Evolutionary conservation across 768 basidiomycete genomes (phyloP), one percentile per base, ranked within the genome.

Genomic region (Imleria badia): DNA sequence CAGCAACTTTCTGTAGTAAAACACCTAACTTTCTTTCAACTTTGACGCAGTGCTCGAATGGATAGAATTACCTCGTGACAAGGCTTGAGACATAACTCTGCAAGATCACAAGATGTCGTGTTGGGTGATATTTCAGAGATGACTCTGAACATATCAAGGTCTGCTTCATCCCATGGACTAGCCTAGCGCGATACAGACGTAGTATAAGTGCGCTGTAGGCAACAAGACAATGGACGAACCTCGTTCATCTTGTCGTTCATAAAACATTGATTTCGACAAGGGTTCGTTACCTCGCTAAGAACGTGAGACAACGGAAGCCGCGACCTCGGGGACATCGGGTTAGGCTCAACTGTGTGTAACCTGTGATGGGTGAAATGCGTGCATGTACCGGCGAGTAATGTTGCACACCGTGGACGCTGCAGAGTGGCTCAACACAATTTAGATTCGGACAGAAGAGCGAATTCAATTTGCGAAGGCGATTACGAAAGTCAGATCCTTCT

Each of bases 41-140:
- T 46, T n/a, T 31, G 31, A 30, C 9, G 26, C 38, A 30, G 6
- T 19, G 39, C 30, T 31, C 20, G 6, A 39, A 23, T 17, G 23
- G 26, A 43, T 29, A 26, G 20, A 51, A 26, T 47, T 51, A 85
- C 87, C 73, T 89, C 83, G 29, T 68, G 66, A 65, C 87, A 89
- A 6, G 84, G 80, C 56, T 81, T 84, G 11, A 73, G 73, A 64
- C 81, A 81, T 15, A 87, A 68, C 1, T 72, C 63, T 17, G 83
- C 80, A 13, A 87, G 67, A 43, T 83, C 77, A 56, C 87, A 88
- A 0, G 84, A 74, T 0, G 71, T 65, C 5, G 71, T 63, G 43
- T 83, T 76, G 8, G 79, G 79, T 0, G 73, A 69, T 22, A 80
- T 64, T 15, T 76, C 68, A 11, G 81, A 67, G 6, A 82, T 62